A percentile compares a stretch with the other conserved stretches of the same genome.
These are phyloP conservation scores for Atalantia buxifolia DNA, from an alignment of 345 rosid genomes.

Conservation along the genomic window DNA sequence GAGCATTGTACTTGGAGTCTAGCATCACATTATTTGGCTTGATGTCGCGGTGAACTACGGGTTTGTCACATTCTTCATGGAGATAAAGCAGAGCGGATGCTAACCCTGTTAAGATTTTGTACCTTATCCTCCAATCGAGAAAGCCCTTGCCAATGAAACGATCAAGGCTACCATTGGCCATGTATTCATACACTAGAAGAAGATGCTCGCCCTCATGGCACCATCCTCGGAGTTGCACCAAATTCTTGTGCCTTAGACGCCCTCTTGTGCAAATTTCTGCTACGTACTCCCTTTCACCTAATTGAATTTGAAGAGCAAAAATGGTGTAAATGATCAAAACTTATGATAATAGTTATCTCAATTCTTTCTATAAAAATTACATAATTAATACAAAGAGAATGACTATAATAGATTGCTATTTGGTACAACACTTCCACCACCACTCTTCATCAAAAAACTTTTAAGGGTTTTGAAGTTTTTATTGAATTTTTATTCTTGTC, in stretches of 20 bases:
- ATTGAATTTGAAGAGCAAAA: not conserved
- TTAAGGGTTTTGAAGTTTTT: no score
- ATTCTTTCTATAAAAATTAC: no score
- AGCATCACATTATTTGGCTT: slow-evolving; percentile 44
- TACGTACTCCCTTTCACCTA: slow-evolving; percentile 38
- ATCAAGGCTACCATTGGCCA: slow-evolving; percentile 47
- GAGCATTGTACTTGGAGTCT: slow-evolving; percentile 32
- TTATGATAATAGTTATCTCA: no score
- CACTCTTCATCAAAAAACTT: no score
- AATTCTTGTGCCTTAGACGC: slow-evolving; percentile 42
- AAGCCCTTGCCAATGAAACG: slow-evolving; percentile 28
- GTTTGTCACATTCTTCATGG: slow-evolving; percentile 38
- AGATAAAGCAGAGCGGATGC: slow-evolving; percentile 45
- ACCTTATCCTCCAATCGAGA: slow-evolving; percentile 33
- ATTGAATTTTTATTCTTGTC: no score
- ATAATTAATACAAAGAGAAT: not conserved
- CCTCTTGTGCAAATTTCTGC: slow-evolving; percentile 46
- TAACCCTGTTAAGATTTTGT: slow-evolving; percentile 29
- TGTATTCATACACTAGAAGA: slow-evolving; percentile 41
- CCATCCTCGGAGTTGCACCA: slow-evolving; percentile 47
- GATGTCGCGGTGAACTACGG: slow-evolving; percentile 40
- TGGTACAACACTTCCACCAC: not conserved
- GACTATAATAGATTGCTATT: not conserved
- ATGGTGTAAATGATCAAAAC: not conserved
- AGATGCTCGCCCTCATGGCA: slow-evolving; percentile 37